Evolutionary conservation across 2,329 filamentous ascomycete genomes (phyloP), one percentile per base, ranked within the genome.

Genomic region (Arthrobotrys conoides): DNA sequence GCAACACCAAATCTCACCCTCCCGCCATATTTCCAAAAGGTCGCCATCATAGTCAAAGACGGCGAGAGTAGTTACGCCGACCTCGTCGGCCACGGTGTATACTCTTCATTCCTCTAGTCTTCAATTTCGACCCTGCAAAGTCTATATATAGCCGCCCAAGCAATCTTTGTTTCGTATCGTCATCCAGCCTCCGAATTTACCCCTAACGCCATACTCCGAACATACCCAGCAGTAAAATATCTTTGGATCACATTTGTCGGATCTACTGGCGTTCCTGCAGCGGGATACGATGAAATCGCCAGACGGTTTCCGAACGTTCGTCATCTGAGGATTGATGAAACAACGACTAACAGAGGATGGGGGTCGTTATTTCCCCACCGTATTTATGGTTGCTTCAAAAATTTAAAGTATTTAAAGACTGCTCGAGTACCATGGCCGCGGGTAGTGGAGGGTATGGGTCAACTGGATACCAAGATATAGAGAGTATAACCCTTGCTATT

Each of bases 361-460:
- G 57, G 57, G 14, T 61, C 18, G 36, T 12, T 44, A 12, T 61
- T n/a, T 27, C 33, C 33, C 0, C 3, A 33, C 51, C 30, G 36
- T 55, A 55, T 51, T 41, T 33, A 61, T 27, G 6, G 48, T 24
- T 36, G 68, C 30, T 20, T 63, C 18, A 27, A 36, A 48, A 44
- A n/a, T 16, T 22, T 70, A 16, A 38, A 53, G 44, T 18, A 64
- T 64, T 9, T 59, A 20, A 48, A 22, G 27, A 59, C 10, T 9
- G 36, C 24, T 14, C 33, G 33, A n/a, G 27, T 70, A 14, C 66
- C 66, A 8, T 70, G 66, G 53, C 66, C 66, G 9, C 33, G 30
- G 9, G 30, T 24, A 4, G 4, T 16, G 16, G 14, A 41, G 41
- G n/a, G 1, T 20, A 8, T 16, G 18, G 33, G 9, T n/a, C 24